Percentiles rank a stretch among this genome's conserved stretches.
Conservation (phyloP, 352 stramenopile genomes). For the Phytophthora nicotianae region DNA sequence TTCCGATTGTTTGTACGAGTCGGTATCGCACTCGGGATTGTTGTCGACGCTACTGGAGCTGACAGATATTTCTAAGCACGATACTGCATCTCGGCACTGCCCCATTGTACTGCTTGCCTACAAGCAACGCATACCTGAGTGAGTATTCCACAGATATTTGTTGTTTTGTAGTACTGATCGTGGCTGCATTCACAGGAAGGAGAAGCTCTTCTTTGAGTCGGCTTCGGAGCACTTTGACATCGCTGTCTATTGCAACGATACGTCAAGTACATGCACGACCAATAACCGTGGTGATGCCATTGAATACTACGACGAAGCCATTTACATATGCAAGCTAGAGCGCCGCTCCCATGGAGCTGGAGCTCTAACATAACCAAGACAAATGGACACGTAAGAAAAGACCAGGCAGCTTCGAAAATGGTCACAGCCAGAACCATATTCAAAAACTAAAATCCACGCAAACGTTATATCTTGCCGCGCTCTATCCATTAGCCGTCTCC, state of each 20-base stretch:
- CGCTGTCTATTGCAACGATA: slow-evolving; percentile 26
- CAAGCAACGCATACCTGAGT: slow-evolving; percentile 68
- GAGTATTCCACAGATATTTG: slow-evolving; percentile 11
- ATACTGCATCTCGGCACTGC: neutral
- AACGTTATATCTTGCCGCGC: slow-evolving; percentile 9
- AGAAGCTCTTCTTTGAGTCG: slow-evolving; percentile 51
- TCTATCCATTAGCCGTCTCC: slow-evolving; percentile 9
- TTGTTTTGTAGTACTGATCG: neutral
- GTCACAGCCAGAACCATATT: slow-evolving; percentile 16
- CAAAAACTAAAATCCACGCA: slow-evolving; percentile 22
- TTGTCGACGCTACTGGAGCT: slow-evolving; percentile 49
- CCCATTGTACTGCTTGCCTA: slow-evolving; percentile 59
- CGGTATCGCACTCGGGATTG: slow-evolving; percentile 41
- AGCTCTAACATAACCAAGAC: neutral
- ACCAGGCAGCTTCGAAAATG: too few species aligned
- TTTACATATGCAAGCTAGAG: slow-evolving; percentile 56
- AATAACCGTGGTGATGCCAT: slow-evolving; percentile 11
- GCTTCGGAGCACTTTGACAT: slow-evolving; percentile 48
- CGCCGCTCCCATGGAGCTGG: slow-evolving; percentile 3
- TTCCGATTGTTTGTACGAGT: slow-evolving; percentile 80
- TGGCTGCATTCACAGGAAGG: slow-evolving; percentile 25
- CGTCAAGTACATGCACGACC: slow-evolving; percentile 1
- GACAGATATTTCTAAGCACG: slow-evolving; percentile 12
- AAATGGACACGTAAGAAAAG: neutral
- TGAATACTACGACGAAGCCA: slow-evolving; percentile 41